Evolutionary conservation across 139 green algal genomes (phyloP), one percentile per base, ranked within the genome.

Genomic region (Limnomonas spitsbergensis): DNA sequence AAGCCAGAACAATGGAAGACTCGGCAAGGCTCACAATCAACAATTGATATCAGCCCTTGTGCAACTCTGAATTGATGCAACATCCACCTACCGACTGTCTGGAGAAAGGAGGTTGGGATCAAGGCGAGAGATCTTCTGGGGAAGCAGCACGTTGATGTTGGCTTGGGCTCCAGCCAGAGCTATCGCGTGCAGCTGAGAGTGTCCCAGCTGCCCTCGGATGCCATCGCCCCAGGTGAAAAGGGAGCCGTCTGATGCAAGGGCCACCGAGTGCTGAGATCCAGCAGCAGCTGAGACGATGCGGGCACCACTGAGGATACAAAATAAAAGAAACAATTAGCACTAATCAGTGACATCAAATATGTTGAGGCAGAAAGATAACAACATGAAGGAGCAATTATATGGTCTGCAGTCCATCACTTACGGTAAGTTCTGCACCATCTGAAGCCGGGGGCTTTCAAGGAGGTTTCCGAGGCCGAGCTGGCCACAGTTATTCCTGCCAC

Each of bases 221-320:
- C 84, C 86, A 71, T 88, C 80, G 20, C 91, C 91, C 92, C 92
- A 97, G 0, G 89, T 92, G 81, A 90, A 96, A 0, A 97, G 82
- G 27, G 85, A 90, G 27, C 93, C 93, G 69, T 95, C 89, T 32
- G 83, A 82, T 1, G 88, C 88, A 35, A 96, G 84, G 4, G 90
- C 91, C 74, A 96, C 81, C 4, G 88, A 93, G 78, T 97, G 93
- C 2, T 77, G 53, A 1, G 69, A 69, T 4, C 93, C 93, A 9
- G 90, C 91, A 4, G 89, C 90, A 1, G 84, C 87, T 1, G 80
- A 89, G 20, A 92, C 85, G 2, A 96, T 86, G 53, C 88, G 81
- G 38, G 87, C 84, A 29, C 80, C 72, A 40, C 84, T 86, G 77
- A 38, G 77, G 38, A 68, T 0, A 40, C 39, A 2, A 38, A 67